phyloP scores from a whole-genome alignment of 352 stramenopile species.

The Phytophthora multivora region DNA sequence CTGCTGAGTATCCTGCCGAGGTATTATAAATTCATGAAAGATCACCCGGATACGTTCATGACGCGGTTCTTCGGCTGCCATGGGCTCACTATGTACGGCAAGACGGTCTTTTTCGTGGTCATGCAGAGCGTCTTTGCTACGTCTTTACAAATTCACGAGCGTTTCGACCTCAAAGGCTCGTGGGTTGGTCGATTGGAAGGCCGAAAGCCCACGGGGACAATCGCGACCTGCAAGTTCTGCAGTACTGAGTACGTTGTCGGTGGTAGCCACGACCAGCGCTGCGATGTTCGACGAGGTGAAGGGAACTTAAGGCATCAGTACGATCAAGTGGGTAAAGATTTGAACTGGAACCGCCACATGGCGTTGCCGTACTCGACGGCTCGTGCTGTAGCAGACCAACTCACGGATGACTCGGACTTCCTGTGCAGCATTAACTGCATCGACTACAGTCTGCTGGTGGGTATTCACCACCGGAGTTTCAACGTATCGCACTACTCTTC shows the following conservation, averaged over 20 bases:
- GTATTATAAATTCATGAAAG: conserved; percentile 73
- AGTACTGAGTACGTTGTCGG: conserved; percentile 67
- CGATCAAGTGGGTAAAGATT: conserved; percentile 82
- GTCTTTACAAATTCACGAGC: conserved; percentile 78
- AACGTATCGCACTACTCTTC: conserved; percentile 80
- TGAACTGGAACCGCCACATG: conserved; percentile 88
- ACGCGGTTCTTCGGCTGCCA: conserved; percentile 84
- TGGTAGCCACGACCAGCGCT: conserved; percentile 72
- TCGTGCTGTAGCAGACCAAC: conserved; percentile 64
- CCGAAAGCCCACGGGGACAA: conserved; percentile 68
- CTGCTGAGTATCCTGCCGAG: conserved; percentile 70
- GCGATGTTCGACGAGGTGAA: conserved; percentile 63
- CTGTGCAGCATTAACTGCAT: conserved; percentile 94
- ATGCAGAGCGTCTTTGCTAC: conserved; percentile 88
- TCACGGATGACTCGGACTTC: conserved; percentile 90
- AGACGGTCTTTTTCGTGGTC: conserved; percentile 85
- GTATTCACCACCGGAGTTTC: conserved; percentile 91
- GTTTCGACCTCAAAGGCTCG: conserved; percentile 84
- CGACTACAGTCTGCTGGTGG: conserved; percentile 95
- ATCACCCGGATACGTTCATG: conserved; percentile 78
- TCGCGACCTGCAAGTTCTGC: conserved; percentile 80
- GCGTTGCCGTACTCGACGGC: conserved; percentile 60
- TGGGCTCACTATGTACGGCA: conserved; percentile 85
- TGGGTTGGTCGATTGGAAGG: conserved; percentile 84
- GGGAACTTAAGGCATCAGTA: conserved; percentile 78